These are phyloP conservation scores for Alliaria petiolata DNA, from an alignment of 345 rosid species.

Conservation along the genomic window DNA sequence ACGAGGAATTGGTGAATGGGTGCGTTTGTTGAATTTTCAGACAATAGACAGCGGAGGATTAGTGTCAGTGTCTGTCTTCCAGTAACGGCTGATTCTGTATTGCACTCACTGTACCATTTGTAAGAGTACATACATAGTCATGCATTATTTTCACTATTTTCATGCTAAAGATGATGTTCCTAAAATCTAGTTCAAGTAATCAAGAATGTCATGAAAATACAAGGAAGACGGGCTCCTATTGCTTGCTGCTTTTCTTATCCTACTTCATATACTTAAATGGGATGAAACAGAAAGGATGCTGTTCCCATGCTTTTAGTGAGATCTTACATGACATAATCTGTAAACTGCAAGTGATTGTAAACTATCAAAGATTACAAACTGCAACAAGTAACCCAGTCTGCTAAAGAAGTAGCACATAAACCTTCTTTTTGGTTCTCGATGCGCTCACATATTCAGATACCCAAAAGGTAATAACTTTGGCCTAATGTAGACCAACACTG, in stretches of 20 bases:
- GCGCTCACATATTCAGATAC: background rate
- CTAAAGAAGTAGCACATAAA: background rate
- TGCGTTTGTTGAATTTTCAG: background rate
- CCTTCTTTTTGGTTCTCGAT: constrained; percentile 9
- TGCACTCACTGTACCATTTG: constrained; percentile 12
- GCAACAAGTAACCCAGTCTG: background rate
- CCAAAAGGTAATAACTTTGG: background rate
- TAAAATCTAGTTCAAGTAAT: too few species aligned
- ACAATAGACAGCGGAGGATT: background rate
- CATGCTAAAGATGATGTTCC: too few species aligned
- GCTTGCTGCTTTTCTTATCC: background rate
- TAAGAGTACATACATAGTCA: background rate
- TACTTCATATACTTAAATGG: too few species aligned
- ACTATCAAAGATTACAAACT: background rate
- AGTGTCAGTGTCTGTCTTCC: background rate
- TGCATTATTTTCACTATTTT: too few species aligned
- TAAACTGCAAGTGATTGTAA: background rate
- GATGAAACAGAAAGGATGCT: background rate
- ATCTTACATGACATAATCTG: background rate
- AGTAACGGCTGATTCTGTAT: background rate
- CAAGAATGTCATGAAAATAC: background rate
- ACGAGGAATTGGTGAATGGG: background rate
- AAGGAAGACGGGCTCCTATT: background rate
- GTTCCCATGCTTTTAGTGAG: background rate
- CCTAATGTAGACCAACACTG: constrained; percentile 34